These are phyloP conservation scores for Nannizziopsis arthrosporioides DNA, from an alignment of 2,329 filamentous ascomycete genomes.

Conservation along the genomic window DNA sequence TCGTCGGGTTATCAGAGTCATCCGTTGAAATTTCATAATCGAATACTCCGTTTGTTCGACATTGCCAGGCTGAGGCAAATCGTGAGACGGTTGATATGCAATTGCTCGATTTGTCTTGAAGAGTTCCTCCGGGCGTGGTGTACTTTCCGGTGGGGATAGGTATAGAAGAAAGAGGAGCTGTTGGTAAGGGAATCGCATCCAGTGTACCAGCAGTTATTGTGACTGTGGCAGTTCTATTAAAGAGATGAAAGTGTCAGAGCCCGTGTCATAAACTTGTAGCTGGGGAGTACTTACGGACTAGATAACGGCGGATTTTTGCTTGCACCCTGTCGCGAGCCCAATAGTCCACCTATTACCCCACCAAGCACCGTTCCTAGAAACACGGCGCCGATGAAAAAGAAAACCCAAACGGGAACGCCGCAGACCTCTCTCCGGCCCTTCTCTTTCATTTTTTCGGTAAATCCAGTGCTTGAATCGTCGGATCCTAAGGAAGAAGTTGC, in stretches of 20 bases:
- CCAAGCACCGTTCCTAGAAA: slow-evolving; percentile 42
- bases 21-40: slow-evolving; percentile 17
- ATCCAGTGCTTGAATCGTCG: slow-evolving; percentile 23
- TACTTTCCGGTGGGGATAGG: slow-evolving; percentile 42
- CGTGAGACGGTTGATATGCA: slow-evolving; percentile 36
- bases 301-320: slow-evolving; percentile 8
- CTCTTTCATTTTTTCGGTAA: slow-evolving; percentile 36
- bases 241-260: not conserved
- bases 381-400: slow-evolving; percentile 37
- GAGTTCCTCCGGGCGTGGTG: slow-evolving; percentile 36
- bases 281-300: slow-evolving; percentile 10
- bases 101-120: slow-evolving; percentile 38
- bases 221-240: slow-evolving; percentile 19
- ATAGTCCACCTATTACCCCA: slow-evolving; percentile 43
- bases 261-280: not conserved
- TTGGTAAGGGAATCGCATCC: slow-evolving; percentile 41
- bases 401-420: slow-evolving; percentile 42
- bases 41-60: slow-evolving; percentile 27
- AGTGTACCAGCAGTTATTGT: slow-evolving; percentile 37
- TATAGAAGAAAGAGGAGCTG: slow-evolving; percentile 34
- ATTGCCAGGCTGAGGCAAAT: slow-evolving; percentile 43
- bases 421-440: slow-evolving; percentile 34
- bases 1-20: slow-evolving; percentile 20
- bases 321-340: slow-evolving; percentile 35
- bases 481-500: slow-evolving; percentile 13